A percentile compares a stretch with the other conserved stretches of the same genome.
Conservation (phyloP, 768 basidiomycete genomes). For the Clathrus columnatus region DNA sequence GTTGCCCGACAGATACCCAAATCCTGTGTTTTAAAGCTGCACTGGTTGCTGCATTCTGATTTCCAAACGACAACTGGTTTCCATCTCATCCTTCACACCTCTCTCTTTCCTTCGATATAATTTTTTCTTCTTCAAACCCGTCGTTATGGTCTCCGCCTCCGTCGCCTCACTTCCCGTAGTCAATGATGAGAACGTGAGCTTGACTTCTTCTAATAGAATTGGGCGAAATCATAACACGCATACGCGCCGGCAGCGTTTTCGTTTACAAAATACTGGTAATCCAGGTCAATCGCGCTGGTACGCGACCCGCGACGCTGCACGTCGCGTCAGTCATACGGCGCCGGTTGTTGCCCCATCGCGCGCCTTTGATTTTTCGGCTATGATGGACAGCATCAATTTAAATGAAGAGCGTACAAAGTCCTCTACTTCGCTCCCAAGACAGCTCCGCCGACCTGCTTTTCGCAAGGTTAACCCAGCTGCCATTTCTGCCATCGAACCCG, state of each 20-base stretch:
- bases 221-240: conserved; percentile 4
- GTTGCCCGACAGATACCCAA: neutral
- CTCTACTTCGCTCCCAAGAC: conserved; percentile 45
- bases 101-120: neutral
- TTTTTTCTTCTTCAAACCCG: neutral
- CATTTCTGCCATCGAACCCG: conserved; percentile 44
- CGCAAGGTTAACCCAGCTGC: conserved; percentile 48
- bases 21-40: neutral
- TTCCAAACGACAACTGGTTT: neutral
- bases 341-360: neutral
- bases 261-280: neutral
- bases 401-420: neutral
- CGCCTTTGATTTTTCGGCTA: neutral
- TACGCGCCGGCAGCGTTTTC: conserved; percentile 9
- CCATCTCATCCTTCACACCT: neutral
- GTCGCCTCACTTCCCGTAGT: neutral
- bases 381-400: neutral
- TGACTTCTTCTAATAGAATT: neutral
- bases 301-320: conserved; percentile 6
- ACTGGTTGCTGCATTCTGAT: neutral
- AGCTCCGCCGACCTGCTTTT: conserved; percentile 54
- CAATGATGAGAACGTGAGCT: conserved; percentile 11
- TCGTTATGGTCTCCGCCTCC: neutral
- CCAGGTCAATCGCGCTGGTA: neutral
- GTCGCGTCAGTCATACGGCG: neutral